Conservation (phyloP, 768 basidiomycete species). For the Suillus placidus region DNA sequence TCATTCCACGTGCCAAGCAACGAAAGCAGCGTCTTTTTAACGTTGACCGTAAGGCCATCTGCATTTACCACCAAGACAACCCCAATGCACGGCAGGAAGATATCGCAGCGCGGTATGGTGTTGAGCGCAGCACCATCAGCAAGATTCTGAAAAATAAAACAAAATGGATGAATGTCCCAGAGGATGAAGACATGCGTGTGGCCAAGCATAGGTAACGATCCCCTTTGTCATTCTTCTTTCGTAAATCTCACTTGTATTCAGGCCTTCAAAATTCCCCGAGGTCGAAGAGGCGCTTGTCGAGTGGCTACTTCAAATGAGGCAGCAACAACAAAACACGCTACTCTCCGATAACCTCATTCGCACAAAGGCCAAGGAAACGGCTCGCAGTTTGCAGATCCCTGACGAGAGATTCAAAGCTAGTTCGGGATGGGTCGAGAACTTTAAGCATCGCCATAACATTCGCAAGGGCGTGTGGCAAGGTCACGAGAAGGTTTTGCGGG, state of each 20-base stretch:
- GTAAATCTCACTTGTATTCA: slow-evolving; percentile 31
- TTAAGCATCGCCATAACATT: slow-evolving; percentile 82
- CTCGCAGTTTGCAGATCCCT: slow-evolving; percentile 53
- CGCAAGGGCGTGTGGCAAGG: slow-evolving; percentile 62
- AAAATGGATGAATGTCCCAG: slow-evolving; percentile 75
- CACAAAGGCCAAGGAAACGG: slow-evolving; percentile 69
- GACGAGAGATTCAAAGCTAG: slow-evolving; percentile 89
- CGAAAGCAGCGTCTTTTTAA: slow-evolving; percentile 77
- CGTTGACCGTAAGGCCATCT: slow-evolving; percentile 75
- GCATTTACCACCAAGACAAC: slow-evolving; percentile 61
- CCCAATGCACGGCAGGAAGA: slow-evolving; percentile 81
- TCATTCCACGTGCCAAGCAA: slow-evolving; percentile 48
- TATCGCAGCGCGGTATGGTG: slow-evolving; percentile 72
- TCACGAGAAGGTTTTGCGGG: slow-evolving; percentile 38
- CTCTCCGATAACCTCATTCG: slow-evolving; percentile 71
- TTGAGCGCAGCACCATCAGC: slow-evolving; percentile 92
- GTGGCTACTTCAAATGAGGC: slow-evolving; percentile 60
- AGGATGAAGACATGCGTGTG: slow-evolving; percentile 57
- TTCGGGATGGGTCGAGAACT: slow-evolving; percentile 90
- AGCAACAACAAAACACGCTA: slow-evolving; percentile 43
- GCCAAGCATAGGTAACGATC: slow-evolving; percentile 67
- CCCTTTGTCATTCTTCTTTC: slow-evolving; percentile 12
- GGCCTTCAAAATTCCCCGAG: slow-evolving; percentile 80
- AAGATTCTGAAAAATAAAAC: slow-evolving; percentile 86
- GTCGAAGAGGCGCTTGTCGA: slow-evolving; percentile 66